Percentiles rank a stretch among this genome's conserved stretches.
phyloP scores from a whole-genome alignment of 768 basidiomycete genomes.

The Mrakia hoshinonis region DNA sequence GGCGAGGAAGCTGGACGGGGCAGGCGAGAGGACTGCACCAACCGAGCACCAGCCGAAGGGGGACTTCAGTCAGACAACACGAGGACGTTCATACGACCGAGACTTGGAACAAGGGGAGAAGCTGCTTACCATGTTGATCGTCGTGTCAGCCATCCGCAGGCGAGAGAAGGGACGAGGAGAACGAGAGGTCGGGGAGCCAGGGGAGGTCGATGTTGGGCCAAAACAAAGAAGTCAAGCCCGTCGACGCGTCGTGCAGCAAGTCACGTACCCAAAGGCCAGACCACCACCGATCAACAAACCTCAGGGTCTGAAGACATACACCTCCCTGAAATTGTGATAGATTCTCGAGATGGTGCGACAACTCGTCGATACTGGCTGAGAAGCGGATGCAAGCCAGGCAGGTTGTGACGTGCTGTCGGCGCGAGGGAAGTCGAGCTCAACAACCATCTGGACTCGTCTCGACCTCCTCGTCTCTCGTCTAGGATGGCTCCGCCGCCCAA shows the following conservation, averaged over 20 bases:
- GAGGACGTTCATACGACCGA: not conserved
- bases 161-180: not conserved
- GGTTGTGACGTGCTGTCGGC: too few relatives aligned
- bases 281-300: too few relatives aligned
- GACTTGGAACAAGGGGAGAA: not conserved
- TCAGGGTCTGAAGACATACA: too few relatives aligned
- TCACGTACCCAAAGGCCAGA: too few relatives aligned
- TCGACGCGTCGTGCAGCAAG: too few relatives aligned
- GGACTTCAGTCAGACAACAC: not conserved
- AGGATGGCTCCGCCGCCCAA: not conserved
- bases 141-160: conserved; percentile 6
- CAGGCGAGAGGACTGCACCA: conserved; percentile 11
- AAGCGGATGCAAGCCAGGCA: too few relatives aligned
- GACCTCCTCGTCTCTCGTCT: not conserved
- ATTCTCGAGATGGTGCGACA: too few relatives aligned
- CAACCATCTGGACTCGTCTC: not conserved
- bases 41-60: not conserved
- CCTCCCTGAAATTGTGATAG: too few relatives aligned
- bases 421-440: not conserved
- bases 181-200: not conserved
- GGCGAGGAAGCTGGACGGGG: conserved; percentile 26
- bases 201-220: not conserved
- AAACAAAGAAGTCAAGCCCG: too few relatives aligned
- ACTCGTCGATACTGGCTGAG: too few relatives aligned
- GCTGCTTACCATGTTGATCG: not conserved